Evolutionary conservation across 106 monocot species (phyloP), one percentile per base, ranked within the genome.

Genomic region (Ottelia alismoides): DNA sequence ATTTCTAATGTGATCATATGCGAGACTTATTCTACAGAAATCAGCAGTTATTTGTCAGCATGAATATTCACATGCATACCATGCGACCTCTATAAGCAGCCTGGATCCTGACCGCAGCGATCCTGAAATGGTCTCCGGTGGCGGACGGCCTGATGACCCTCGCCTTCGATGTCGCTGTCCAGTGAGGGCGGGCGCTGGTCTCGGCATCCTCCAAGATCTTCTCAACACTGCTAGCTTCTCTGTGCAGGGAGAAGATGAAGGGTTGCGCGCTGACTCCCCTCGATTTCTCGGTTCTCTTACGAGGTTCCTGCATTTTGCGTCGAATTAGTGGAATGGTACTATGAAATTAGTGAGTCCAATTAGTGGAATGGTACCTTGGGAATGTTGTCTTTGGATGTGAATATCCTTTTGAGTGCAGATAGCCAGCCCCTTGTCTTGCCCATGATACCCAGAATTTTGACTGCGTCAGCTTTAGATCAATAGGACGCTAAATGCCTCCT

Each of bases 361-460:
- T 6, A 6, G 6, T 43, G 16, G 10, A 43, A 43, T 16, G 6
- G 40, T 4, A 16, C 6, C 10, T 43, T 16, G 16, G 40, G 16
- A 43, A 23, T 25, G 40, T 65, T 75, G 31, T 83, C 74, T 70
- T 83, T 92, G 53, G 79, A 24, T 44, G 77, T 64, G 66, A 87
- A 87, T 30, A 79, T 74, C 69, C 43, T 92, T 65, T 67, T 92
- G 45, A 92, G 58, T 46, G 80, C 77, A 29, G 78, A 70, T 31
- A 93, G 55, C 92, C 92, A 93, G 56, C 47, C 72, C 30, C 87
- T 77, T 69, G 83, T 93, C 83, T 80, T 93, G 58, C 83, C 75
- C 87, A 87, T 93, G 11, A 68, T 58, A 48, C 61, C 72, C 40
- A n/a, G n/a, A n/a, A n/a, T n/a, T n/a, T n/a, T n/a, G n/a, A n/a